Conservation (phyloP, 2,329 filamentous ascomycete species). For the Fusarium sp. region DNA sequence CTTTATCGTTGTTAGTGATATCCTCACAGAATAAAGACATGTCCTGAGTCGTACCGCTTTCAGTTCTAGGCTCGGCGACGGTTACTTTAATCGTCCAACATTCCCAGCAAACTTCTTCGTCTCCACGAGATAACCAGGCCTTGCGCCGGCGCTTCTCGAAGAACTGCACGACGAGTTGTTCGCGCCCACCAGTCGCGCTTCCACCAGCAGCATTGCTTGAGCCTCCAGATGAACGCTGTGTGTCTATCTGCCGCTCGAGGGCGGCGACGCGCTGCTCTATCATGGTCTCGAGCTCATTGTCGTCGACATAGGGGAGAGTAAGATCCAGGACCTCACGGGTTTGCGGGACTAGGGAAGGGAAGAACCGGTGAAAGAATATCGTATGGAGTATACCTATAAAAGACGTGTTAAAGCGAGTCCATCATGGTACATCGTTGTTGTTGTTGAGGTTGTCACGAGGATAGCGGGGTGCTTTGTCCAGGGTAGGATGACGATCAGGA, state of each 20-base stretch:
- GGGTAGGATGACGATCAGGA: conserved; percentile 38
- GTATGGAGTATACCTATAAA: conserved; percentile 85
- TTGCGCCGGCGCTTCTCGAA: conserved; percentile 92
- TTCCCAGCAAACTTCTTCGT: conserved; percentile 98
- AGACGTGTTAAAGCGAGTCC: neutral
- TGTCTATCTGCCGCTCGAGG: conserved; percentile 80
- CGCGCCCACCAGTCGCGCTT: conserved; percentile 68
- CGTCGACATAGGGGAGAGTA: conserved; percentile 87
- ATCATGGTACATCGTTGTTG: neutral
- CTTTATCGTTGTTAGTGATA: conserved; percentile 56
- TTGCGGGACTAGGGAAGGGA: conserved; percentile 83
- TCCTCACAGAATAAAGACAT: neutral
- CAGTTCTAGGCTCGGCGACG: conserved; percentile 88
- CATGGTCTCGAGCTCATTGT: conserved; percentile 90
- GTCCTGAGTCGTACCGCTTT: conserved; percentile 73
- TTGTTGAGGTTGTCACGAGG: conserved; percentile 18
- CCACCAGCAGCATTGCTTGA: conserved; percentile 20
- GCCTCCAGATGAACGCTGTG: conserved; percentile 59
- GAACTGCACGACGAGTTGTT: conserved; percentile 88
- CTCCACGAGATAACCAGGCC: conserved; percentile 80
- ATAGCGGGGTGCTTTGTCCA: conserved; percentile 35
- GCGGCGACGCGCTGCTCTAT: conserved; percentile 88
- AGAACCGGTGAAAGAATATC: conserved; percentile 99
- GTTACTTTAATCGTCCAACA: conserved; percentile 94
- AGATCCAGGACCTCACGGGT: conserved; percentile 92